Evolutionary conservation across 805 yeast genomes (phyloP).

Genomic region (Metschnikowia aberdeeniae): DNA sequence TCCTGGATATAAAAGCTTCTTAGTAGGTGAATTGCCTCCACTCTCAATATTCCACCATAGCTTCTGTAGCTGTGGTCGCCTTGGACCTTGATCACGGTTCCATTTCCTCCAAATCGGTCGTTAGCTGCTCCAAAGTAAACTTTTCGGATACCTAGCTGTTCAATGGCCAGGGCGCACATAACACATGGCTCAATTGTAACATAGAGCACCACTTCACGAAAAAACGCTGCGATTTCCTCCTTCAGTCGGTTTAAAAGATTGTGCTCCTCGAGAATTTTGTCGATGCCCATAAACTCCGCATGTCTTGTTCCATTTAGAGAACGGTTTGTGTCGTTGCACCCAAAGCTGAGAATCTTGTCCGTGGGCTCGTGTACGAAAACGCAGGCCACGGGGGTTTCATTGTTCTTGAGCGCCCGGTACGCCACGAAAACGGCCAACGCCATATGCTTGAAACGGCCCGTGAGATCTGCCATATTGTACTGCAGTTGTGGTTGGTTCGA

Average conservation of each 20-base stretch:
- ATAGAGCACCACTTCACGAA: conserved; percentile 62
- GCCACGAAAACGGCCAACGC: conserved; percentile 53
- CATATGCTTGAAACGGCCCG: conserved; percentile 41
- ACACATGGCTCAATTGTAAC: conserved; percentile 98
- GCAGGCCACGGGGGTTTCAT: conserved; percentile 86
- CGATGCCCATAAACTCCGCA: conserved; percentile 86
- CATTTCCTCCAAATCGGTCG: conserved; percentile 96
- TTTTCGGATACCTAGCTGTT: conserved; percentile 68
- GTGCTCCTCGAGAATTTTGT: conserved; percentile 22
- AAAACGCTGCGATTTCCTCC: conserved; percentile 28
- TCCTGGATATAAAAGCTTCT: conserved; percentile 83
- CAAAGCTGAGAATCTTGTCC: conserved; percentile 59
- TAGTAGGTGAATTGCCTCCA: conserved; percentile 77
- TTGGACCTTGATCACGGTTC: conserved; percentile 64
- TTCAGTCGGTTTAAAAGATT: conserved; percentile 5
- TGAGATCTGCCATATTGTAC: conserved; percentile 7
- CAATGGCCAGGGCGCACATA: conserved; percentile 92
- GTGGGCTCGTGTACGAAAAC: conserved; percentile 41
- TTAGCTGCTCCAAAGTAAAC: conserved; percentile 93
- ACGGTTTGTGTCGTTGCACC: conserved; percentile 82
- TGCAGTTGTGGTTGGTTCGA: background rate
- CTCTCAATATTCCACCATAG: conserved; percentile 73
- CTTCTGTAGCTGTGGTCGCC: conserved; percentile 42
- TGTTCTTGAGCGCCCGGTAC: conserved; percentile 54
- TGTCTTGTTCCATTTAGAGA: conserved; percentile 85